phyloP scores from a whole-genome alignment of 495 filamentous ascomycete genomes.

The Diplogelasinospora grovesii region DNA sequence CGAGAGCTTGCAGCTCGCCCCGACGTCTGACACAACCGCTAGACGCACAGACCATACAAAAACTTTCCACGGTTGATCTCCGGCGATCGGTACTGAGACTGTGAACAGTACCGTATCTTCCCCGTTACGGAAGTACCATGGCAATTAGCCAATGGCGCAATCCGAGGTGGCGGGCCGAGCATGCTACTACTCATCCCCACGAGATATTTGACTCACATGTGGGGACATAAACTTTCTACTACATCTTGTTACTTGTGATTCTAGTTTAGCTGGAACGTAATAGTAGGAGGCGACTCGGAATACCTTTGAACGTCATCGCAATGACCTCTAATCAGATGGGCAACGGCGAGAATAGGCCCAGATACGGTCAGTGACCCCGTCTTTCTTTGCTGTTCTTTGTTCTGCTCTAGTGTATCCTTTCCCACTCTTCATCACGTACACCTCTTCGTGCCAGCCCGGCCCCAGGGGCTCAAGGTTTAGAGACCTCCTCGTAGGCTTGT shows the following conservation, averaged over 20 bases:
- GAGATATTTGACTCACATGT: no score
- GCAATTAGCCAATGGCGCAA: conserved; percentile 23
- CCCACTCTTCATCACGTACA: not conserved
- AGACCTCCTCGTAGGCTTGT: no score
- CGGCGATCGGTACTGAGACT: conserved; percentile 12
- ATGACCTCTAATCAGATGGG: conserved; percentile 8
- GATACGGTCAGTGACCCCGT: conserved; percentile 35
- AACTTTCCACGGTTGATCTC: conserved; percentile 19
- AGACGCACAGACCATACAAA: conserved; percentile 1
- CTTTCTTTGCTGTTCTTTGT: not conserved
- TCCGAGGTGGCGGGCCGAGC: conserved; percentile 22
- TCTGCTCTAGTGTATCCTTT: not conserved
- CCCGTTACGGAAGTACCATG: conserved; percentile 1
- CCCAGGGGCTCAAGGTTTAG: no score
- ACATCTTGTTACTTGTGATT: no score
- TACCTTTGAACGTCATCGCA: no score
- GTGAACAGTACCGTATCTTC: not conserved
- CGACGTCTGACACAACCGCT: not conserved
- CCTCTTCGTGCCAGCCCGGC: no score
- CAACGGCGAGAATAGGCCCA: conserved; percentile 14
- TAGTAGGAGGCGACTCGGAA: no score
- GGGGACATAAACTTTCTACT: no score
- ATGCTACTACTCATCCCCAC: no score
- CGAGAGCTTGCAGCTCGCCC: no score
- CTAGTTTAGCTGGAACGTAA: no score